Evolutionary conservation across 2,329 filamentous ascomycete genomes (phyloP), one percentile per base, ranked within the genome.

Genomic region (Setomelanomma holmii): DNA sequence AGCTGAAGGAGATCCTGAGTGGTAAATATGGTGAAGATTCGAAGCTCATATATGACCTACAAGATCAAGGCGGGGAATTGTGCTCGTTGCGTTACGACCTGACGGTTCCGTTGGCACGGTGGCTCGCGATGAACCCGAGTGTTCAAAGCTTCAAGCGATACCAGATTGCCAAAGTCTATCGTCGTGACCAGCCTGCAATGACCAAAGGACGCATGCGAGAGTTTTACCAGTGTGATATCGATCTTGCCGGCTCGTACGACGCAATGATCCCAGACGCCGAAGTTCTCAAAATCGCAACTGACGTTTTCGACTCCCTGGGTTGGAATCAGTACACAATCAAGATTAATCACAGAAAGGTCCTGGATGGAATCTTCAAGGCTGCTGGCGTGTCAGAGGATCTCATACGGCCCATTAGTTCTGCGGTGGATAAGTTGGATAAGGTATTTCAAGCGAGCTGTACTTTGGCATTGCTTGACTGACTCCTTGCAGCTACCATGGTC

Each of bases 161-260:
- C 76, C 92, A 96, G 79, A 93, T 98, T 64, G 92, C 91, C 64
- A 96, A 96, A 79, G 93, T 96, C 45, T 93, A 92, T 78, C 83
- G 89, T 56, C 80, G 89, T 73, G 89, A 93, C 74, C 89, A 92
- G 74, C 89, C 89, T 20, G 68, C 69, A 7, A 91, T 97, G 79
- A 90, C 89, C 56, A 95, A 96, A 74, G 93, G 93, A 45, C 86
- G 93, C 47, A 95, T 96, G 89, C 86, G 93, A 69, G 93, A 97
- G 77, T 96, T 96, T 77, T 96, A 96, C 79, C 93, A 97, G 77
- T 97, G 93, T 79, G 93, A 98, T 78, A 96, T 97, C 71, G 93
- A 97, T 73, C 93, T 97, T 77, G 93, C 93, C 11, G 68, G 93
- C 55, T 81, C 79, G 36, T 96, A 91, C 78, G 93, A 96, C 72